phyloP scores from a whole-genome alignment of 1,139 yeast genomes.

The Magnusiomyces tetraspermus region DNA sequence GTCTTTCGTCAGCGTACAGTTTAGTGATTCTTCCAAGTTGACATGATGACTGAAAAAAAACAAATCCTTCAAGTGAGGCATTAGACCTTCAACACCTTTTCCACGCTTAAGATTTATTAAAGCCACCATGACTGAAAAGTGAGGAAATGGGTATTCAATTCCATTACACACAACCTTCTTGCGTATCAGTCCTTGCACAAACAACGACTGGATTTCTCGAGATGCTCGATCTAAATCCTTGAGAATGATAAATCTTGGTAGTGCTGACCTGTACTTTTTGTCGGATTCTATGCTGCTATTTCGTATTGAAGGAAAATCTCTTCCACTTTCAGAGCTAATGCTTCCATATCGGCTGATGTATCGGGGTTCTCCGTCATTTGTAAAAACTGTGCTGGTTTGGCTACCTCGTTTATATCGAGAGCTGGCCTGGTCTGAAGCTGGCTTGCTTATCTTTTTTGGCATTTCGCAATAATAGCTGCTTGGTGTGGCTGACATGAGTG shows the following conservation, averaged over 20 bases:
- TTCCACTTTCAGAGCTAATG: not conserved
- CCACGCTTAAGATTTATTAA: slow-evolving; percentile 2
- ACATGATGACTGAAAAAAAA: slow-evolving; percentile 15
- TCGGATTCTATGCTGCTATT: not conserved
- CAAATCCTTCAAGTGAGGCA: slow-evolving; percentile 12
- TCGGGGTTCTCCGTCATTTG: not conserved
- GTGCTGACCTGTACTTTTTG: not conserved
- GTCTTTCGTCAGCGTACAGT: slow-evolving; percentile 1
- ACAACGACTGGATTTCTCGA: slow-evolving; percentile 2
- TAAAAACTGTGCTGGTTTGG: not conserved
- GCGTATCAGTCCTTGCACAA: slow-evolving; percentile 3
- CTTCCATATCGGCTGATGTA: not conserved
- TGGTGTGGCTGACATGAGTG: not conserved
- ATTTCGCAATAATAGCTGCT: not conserved
- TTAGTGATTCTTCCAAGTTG: slow-evolving; percentile 4
- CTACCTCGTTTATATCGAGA: not conserved
- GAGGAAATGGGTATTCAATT: slow-evolving; percentile 2
- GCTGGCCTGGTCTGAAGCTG: not conserved
- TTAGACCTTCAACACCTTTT: slow-evolving; percentile 2
- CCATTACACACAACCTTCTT: slow-evolving; percentile 4
- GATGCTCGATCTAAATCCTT: slow-evolving; percentile 3
- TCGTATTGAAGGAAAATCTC: not conserved
- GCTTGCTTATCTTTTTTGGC: not conserved
- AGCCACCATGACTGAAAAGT: not conserved
- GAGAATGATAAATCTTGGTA: slow-evolving; percentile 1